Conservation (phyloP, 805 yeast genomes). For the Trichomonascus vanleenenianus region DNA sequence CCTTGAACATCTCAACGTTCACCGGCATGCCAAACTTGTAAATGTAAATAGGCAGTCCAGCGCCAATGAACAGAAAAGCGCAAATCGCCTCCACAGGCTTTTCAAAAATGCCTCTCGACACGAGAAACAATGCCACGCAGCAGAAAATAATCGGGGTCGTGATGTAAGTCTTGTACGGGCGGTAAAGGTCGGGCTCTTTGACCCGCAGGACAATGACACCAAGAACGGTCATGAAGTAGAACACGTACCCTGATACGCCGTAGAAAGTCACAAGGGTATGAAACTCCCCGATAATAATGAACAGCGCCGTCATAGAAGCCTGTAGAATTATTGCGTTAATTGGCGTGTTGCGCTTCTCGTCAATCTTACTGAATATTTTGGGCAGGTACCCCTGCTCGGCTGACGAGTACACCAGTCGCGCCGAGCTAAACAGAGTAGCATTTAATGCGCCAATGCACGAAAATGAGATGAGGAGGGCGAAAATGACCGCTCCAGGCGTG, state of each 20-base stretch:
- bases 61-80: slow-evolving; percentile 22
- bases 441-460: slow-evolving; percentile 37
- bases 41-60: slow-evolving; percentile 28
- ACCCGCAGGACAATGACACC: slow-evolving; percentile 31
- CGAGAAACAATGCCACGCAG: slow-evolving; percentile 31
- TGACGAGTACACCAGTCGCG: slow-evolving; percentile 30
- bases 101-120: slow-evolving; percentile 27
- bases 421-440: slow-evolving; percentile 32
- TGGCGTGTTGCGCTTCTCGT: slow-evolving; percentile 25
- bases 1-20: too few relatives aligned
- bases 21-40: slow-evolving; percentile 11
- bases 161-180: slow-evolving; percentile 33
- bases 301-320: slow-evolving; percentile 24
- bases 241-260: slow-evolving; percentile 29
- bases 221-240: slow-evolving; percentile 29
- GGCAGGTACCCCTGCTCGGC: slow-evolving; percentile 32
- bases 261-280: slow-evolving; percentile 30
- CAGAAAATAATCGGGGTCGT: slow-evolving; percentile 31
- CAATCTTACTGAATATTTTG: slow-evolving; percentile 19
- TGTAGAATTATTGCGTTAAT: slow-evolving; percentile 29
- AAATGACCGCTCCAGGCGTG: slow-evolving; percentile 21
- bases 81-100: slow-evolving; percentile 27
- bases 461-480: slow-evolving; percentile 29
- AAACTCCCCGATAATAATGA: slow-evolving; percentile 32
- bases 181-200: slow-evolving; percentile 27